phyloP scores from a whole-genome alignment of 345 rosid species.

The Ceriops tagal region DNA sequence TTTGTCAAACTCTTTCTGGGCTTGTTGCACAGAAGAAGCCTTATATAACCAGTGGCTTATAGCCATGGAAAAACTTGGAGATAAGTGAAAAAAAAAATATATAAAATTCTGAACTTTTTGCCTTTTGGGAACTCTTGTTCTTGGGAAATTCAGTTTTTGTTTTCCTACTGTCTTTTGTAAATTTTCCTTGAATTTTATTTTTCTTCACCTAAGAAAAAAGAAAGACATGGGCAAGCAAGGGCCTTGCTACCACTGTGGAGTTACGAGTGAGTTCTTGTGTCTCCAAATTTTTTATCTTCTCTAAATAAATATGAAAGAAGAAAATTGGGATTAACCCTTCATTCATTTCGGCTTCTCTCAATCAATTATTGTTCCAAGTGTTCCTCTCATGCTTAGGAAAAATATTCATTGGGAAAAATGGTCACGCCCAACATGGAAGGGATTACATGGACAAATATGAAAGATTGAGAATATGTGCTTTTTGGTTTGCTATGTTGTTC shows the following conservation, averaged over 20 bases:
- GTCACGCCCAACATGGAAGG: conserved; percentile 17
- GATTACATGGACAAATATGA: conserved; percentile 19
- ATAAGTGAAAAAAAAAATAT: conserved; percentile 6
- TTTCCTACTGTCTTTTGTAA: conserved; percentile 7
- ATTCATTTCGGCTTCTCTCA: conserved; percentile 3
- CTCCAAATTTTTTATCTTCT: conserved; percentile 29
- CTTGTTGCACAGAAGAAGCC: conserved; percentile 32
- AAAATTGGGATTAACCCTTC: conserved; percentile 10
- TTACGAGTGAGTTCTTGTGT: conserved; percentile 93
- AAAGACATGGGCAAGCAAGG: conserved; percentile 91
- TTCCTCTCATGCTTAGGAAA: conserved; percentile 9
- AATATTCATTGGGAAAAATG: conserved; percentile 19
- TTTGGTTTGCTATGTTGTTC: conserved; percentile 26
- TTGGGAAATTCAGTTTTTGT: conserved; percentile 15
- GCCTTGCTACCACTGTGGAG: conserved; percentile 98
- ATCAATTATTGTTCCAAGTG: conserved; percentile 11
- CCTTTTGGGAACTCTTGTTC: conserved; percentile 20
- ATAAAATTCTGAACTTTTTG: conserved; percentile 11
- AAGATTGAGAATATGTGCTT: conserved; percentile 22
- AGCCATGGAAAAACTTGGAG: conserved; percentile 31
- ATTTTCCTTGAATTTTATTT: conserved; percentile 18
- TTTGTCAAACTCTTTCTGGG: conserved; percentile 30
- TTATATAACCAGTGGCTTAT: conserved; percentile 26
- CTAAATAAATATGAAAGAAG: neutral
- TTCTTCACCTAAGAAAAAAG: conserved; percentile 22